These are phyloP conservation scores for Trypanosoma lewisi DNA, from an alignment of 208 protist genomes.

Conservation along the genomic window DNA sequence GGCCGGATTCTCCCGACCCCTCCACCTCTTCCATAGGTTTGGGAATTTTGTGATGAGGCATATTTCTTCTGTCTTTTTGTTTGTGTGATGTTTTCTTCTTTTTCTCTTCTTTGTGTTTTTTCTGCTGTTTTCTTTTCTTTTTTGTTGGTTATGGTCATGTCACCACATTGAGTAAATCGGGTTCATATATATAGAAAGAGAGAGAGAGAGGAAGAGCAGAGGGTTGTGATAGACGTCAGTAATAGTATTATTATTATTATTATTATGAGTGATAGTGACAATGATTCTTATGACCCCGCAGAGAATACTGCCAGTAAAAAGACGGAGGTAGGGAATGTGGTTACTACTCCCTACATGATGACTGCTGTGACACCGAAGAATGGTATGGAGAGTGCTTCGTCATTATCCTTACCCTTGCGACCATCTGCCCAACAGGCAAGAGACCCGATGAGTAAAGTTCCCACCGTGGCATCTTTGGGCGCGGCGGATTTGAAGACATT, in stretches of 20 bases:
- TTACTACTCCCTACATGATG: neutral
- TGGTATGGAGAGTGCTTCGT: neutral
- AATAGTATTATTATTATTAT: neutral
- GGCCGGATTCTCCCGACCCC: too few species aligned
- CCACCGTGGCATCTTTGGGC: neutral
- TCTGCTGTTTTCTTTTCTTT: too few species aligned
- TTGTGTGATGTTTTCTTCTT: too few species aligned
- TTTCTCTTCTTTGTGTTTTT: neutral
- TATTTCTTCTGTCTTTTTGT: too few species aligned
- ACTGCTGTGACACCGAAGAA: neutral
- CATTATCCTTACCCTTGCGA: neutral
- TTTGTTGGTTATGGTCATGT: too few species aligned
- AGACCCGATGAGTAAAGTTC: neutral
- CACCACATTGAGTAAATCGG: too few species aligned
- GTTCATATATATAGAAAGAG: too few species aligned
- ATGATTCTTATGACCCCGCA: constrained; percentile 53
- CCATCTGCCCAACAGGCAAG: neutral
- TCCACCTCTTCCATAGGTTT: too few species aligned
- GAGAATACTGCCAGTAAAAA: constrained; percentile 18
- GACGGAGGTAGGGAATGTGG: neutral
- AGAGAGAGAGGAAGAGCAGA: too few species aligned
- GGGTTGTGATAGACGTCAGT: neutral
- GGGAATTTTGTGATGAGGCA: too few species aligned
- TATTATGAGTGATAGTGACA: constrained; percentile 45
- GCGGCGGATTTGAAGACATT: neutral